Percentiles rank a stretch among this genome's conserved stretches.
Evolutionary conservation across 2,329 filamentous ascomycete species (phyloP).

Genomic region (Venturia oleaginea): DNA sequence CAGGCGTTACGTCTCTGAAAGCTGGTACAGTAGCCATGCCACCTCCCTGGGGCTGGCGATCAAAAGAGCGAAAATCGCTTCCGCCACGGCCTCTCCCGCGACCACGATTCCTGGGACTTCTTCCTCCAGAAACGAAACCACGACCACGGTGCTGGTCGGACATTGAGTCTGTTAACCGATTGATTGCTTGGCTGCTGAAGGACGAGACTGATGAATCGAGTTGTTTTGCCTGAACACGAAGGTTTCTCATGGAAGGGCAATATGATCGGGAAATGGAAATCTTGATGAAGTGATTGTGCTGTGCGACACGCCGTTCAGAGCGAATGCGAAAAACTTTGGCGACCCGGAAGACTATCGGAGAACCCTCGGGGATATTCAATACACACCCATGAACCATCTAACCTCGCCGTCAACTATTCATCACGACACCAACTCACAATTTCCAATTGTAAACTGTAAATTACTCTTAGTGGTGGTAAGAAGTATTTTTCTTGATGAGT

Average conservation of each 20-base stretch:
- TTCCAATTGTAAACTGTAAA: too few species aligned
- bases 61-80: neutral
- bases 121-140: neutral
- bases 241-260: neutral
- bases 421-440: too few species aligned
- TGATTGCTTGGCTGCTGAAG: neutral
- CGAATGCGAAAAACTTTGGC: too few species aligned
- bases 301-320: too few species aligned
- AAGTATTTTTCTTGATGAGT: too few species aligned
- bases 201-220: neutral
- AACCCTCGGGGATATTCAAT: too few species aligned
- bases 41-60: neutral
- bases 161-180: neutral
- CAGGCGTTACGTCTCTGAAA: constrained; percentile 43
- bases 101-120: neutral
- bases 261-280: neutral
- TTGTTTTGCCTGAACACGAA: neutral
- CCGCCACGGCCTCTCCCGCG: neutral
- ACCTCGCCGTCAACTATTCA: too few species aligned
- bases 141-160: neutral
- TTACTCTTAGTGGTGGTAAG: too few species aligned
- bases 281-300: too few species aligned
- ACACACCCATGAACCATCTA: too few species aligned
- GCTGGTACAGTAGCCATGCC: constrained; percentile 20
- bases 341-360: too few species aligned